Percentiles rank a stretch among this genome's conserved stretches.
Evolutionary conservation across 2,329 filamentous ascomycete genomes (phyloP).

Genomic region (Trichoderma koningii): DNA sequence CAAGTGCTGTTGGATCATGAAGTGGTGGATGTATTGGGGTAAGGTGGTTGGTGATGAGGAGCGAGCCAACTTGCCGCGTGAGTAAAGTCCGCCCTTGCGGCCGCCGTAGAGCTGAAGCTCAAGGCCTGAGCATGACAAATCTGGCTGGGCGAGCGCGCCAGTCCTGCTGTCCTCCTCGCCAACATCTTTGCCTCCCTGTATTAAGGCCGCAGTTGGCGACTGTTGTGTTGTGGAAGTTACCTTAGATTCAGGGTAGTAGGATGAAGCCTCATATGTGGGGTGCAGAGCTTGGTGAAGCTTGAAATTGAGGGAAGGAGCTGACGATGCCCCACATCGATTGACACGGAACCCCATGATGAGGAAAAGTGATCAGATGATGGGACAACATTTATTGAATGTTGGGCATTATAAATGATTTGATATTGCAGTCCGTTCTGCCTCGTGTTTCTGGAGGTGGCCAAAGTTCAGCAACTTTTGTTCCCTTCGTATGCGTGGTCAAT

Average conservation of each 20-base stretch:
- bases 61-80: constrained; percentile 45
- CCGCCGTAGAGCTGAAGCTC: constrained; percentile 43
- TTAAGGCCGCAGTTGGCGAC: not conserved
- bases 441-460: not conserved
- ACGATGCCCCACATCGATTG: not conserved
- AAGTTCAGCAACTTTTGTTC: not conserved
- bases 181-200: constrained; percentile 22
- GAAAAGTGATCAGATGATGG: not conserved
- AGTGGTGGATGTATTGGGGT: no score
- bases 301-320: not conserved
- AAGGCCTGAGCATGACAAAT: constrained; percentile 27
- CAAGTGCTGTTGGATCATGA: not conserved
- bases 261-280: not conserved
- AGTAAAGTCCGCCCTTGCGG: constrained; percentile 46
- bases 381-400: no score
- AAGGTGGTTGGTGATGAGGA: not conserved
- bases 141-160: not conserved
- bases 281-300: not conserved
- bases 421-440: not conserved
- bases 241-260: constrained; percentile 16
- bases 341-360: not conserved
- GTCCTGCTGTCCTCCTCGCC: constrained; percentile 5
- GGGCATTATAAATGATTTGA: not conserved
- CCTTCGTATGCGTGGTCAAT: not conserved
- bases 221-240: not conserved